Percentiles rank a stretch among this genome's conserved stretches.
phyloP scores from a whole-genome alignment of 2,329 filamentous ascomycete species.

The Keithomyces neogunnii region DNA sequence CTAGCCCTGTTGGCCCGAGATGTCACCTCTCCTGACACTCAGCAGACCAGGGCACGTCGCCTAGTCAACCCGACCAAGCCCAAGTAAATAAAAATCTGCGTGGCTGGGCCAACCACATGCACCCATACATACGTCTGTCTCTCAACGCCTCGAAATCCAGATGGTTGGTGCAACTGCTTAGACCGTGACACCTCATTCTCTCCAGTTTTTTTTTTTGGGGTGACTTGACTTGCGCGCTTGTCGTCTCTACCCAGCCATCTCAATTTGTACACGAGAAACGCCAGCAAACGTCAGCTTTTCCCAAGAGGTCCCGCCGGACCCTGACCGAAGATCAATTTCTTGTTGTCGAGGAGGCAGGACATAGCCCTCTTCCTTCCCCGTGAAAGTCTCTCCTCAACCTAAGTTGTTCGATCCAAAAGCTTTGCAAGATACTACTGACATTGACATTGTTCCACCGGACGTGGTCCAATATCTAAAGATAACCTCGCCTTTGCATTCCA shows the following conservation, averaged over 20 bases:
- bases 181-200: background rate
- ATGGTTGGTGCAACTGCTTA: slow-evolving; percentile 6
- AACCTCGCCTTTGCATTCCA: slow-evolving; percentile 5
- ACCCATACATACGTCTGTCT: background rate
- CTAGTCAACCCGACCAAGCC: slow-evolving; percentile 15
- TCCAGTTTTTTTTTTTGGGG: background rate
- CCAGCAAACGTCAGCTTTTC: background rate
- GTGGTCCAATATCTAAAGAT: background rate
- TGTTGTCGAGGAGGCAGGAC: background rate
- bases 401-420: slow-evolving; percentile 3
- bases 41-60: slow-evolving; percentile 9
- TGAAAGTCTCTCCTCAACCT: background rate
- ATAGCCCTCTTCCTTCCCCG: background rate
- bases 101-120: slow-evolving; percentile 22
- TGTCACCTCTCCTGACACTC: background rate
- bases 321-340: slow-evolving; percentile 1
- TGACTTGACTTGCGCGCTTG: background rate
- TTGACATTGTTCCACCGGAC: background rate
- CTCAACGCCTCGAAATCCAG: slow-evolving; percentile 6
- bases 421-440: background rate
- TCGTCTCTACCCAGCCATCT: slow-evolving; percentile 1
- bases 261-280: background rate
- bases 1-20: slow-evolving; percentile 4
- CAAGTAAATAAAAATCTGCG: slow-evolving; percentile 21
- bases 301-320: background rate